Conservation (phyloP, 306 rosid genomes). For the Astragalus membranaceus region DNA sequence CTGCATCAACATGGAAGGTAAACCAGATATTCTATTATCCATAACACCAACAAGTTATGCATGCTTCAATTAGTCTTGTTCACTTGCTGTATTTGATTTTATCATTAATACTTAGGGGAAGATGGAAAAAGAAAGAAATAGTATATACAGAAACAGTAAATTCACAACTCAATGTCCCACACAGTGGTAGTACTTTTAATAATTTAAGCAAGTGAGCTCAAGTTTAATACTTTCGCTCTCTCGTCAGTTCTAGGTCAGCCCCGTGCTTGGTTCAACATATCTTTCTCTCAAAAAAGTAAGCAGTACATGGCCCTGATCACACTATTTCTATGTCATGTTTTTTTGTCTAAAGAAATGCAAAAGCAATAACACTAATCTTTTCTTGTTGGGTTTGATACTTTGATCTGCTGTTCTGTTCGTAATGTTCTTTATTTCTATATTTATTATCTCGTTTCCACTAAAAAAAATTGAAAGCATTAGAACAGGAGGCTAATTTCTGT, state of each 20-base stretch:
- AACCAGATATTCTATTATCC: background rate
- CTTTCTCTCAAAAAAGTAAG: background rate
- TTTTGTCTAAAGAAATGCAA: too few relatives aligned
- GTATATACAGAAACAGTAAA: background rate
- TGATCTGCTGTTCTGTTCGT: too few relatives aligned
- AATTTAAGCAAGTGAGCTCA: background rate
- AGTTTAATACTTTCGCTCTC: background rate
- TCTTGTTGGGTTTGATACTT: too few relatives aligned
- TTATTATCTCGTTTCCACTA: too few relatives aligned
- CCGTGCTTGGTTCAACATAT: background rate
- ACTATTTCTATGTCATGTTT: too few relatives aligned
- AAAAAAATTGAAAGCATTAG: too few relatives aligned
- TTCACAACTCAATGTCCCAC: background rate
- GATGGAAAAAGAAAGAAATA: background rate
- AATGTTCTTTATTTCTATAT: too few relatives aligned
- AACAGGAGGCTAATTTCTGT: too few relatives aligned
- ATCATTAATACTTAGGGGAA: background rate
- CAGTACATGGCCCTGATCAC: background rate
- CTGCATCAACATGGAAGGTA: slow-evolving; percentile 28
- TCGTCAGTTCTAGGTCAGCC: background rate
- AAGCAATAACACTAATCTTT: background rate
- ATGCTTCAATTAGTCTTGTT: background rate
- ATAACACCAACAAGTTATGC: background rate
- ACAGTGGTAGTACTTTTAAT: background rate
- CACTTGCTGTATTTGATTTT: background rate